Conservation (phyloP, 805 yeast genomes). For the Candida silvatica region DNA sequence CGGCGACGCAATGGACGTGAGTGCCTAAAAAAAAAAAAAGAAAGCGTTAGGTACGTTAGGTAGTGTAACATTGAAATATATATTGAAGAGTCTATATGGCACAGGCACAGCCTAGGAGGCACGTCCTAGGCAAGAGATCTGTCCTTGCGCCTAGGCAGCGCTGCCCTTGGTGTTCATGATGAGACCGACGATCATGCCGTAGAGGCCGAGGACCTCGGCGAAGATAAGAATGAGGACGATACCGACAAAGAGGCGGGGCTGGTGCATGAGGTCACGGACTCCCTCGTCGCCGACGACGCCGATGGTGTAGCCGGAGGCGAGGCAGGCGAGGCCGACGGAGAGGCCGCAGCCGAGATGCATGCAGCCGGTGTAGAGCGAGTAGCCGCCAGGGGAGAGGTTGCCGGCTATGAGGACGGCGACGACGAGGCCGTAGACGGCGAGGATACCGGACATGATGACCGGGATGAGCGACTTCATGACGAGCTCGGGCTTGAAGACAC, state of each 20-base stretch:
- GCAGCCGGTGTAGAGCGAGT: slow-evolving; percentile 90
- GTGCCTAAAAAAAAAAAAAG: not conserved
- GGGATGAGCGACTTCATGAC: slow-evolving; percentile 95
- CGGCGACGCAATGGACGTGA: no score
- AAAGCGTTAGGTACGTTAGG: no score
- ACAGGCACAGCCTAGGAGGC: no score
- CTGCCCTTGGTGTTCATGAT: slow-evolving; percentile 86
- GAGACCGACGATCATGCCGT: slow-evolving; percentile 93
- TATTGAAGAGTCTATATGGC: no score
- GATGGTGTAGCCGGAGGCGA: slow-evolving; percentile 95
- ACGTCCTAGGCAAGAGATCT: not conserved
- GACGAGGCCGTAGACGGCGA: slow-evolving; percentile 94
- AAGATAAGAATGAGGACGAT: slow-evolving; percentile 96
- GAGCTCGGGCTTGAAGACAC: slow-evolving; percentile 94
- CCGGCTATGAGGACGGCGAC: slow-evolving; percentile 95
- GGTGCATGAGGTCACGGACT: slow-evolving; percentile 96
- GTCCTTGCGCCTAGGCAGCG: slow-evolving; percentile 32
- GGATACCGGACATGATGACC: slow-evolving; percentile 96
- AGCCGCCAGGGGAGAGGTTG: slow-evolving; percentile 69
- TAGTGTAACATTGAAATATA: no score
- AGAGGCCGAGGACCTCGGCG: slow-evolving; percentile 93
- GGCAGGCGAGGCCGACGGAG: slow-evolving; percentile 92
- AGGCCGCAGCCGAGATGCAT: slow-evolving; percentile 97
- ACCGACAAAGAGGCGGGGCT: slow-evolving; percentile 95
- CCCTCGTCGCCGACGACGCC: slow-evolving; percentile 99